These are phyloP conservation scores for Betula pendula DNA, from an alignment of 306 rosid species.

Conservation along the genomic window DNA sequence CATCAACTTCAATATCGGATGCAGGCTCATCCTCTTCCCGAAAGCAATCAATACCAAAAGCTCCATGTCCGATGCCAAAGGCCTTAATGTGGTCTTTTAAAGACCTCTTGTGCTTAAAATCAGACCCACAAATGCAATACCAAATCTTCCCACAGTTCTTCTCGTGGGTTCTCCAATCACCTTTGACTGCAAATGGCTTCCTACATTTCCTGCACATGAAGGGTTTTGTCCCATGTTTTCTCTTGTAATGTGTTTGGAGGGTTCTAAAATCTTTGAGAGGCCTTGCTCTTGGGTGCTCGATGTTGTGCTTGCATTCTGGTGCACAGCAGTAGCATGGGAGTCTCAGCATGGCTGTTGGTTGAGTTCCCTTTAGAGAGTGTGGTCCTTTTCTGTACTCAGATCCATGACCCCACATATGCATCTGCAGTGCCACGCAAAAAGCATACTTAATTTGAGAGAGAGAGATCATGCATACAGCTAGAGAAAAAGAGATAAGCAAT, in stretches of 20 bases:
- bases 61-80: constrained; percentile 52
- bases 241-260: constrained; percentile 67
- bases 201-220: constrained; percentile 54
- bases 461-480: too few relatives aligned
- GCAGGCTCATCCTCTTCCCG: constrained; percentile 44
- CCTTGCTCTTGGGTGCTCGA: constrained; percentile 57
- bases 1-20: constrained; percentile 46
- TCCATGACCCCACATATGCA: constrained; percentile 78
- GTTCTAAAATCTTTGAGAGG: constrained; percentile 71
- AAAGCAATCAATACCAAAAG: constrained; percentile 26
- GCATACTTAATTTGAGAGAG: neutral
- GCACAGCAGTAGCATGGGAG: constrained; percentile 58
- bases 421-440: constrained; percentile 28
- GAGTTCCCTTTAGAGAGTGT: constrained; percentile 51
- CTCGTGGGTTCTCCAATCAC: constrained; percentile 78
- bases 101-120: constrained; percentile 71
- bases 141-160: constrained; percentile 67
- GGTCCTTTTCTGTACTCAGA: constrained; percentile 62
- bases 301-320: constrained; percentile 65
- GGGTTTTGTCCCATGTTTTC: constrained; percentile 68
- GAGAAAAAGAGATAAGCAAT: too few relatives aligned
- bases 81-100: constrained; percentile 64
- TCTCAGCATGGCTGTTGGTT: constrained; percentile 49
- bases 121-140: constrained; percentile 71
- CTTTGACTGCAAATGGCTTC: constrained; percentile 65